These are phyloP conservation scores for Salix purpurea DNA, from an alignment of 345 rosid genomes.

Conservation along the genomic window DNA sequence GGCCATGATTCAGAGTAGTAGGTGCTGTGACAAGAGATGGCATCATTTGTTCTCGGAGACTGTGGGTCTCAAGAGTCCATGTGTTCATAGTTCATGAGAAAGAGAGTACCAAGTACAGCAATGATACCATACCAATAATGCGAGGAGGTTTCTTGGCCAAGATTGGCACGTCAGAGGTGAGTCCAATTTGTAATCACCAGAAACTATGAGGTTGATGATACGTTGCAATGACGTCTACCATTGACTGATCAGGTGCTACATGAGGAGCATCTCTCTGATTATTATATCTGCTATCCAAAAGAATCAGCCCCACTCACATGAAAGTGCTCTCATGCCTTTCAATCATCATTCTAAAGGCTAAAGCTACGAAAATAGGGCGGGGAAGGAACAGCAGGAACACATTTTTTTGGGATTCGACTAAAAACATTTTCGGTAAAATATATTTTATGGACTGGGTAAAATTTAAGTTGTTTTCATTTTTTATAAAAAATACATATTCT, in stretches of 20 bases:
- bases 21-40: constrained; percentile 7
- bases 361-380: neutral
- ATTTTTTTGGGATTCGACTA: too few species aligned
- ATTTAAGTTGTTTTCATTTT: fast-evolving
- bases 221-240: neutral
- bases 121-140: neutral
- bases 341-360: neutral
- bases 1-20: constrained; percentile 3
- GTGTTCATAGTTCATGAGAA: constrained; percentile 2
- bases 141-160: neutral
- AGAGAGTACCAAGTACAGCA: constrained; percentile 4
- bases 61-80: constrained; percentile 12
- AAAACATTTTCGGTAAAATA: too few species aligned
- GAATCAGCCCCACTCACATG: constrained; percentile 11
- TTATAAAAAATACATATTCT: too few species aligned
- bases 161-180: neutral
- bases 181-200: neutral
- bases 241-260: neutral
- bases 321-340: neutral
- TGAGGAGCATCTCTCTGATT: neutral
- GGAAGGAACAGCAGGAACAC: neutral
- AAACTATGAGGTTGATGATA: neutral
- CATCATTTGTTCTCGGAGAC: neutral
- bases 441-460: fast-evolving
- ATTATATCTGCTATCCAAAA: neutral